phyloP scores from a whole-genome alignment of 148 eudicot genomes.

The Chenopodium formosanum region DNA sequence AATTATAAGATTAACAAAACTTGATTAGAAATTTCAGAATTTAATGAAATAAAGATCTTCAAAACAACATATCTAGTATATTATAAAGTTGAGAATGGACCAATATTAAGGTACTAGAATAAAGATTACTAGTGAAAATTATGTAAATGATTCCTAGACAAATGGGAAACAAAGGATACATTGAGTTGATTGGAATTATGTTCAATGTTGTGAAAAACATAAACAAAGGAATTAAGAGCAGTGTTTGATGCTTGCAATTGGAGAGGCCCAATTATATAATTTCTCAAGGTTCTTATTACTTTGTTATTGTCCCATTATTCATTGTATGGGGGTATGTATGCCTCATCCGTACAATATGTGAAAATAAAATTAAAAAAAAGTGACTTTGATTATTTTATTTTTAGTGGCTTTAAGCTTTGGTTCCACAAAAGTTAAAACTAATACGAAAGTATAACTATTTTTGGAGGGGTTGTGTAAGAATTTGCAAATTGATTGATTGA shows the following conservation, averaged over 20 bases:
- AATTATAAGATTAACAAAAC: no score
- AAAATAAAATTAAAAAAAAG: no score
- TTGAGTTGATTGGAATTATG: constrained; percentile 14
- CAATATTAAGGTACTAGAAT: background rate
- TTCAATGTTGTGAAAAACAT: constrained; percentile 26
- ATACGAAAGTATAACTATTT: no score
- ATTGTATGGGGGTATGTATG: background rate
- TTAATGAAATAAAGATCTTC: background rate
- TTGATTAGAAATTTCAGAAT: background rate
- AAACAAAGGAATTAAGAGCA: constrained; percentile 11
- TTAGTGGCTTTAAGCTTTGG: background rate
- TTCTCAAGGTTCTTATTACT: background rate
- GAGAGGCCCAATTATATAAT: background rate
- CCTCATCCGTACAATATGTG: background rate
- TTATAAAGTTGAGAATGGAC: background rate
- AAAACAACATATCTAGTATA: no score
- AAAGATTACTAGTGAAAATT: background rate
- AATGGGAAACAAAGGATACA: constrained; percentile 16
- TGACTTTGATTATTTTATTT: background rate
- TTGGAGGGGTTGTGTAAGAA: no score
- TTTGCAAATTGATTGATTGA: no score
- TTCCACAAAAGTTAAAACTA: no score
- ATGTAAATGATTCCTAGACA: background rate
- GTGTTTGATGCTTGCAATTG: background rate
- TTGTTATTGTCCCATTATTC: constrained; percentile 6